phyloP scores from a whole-genome alignment of 805 yeast genomes.

The Blastobotrys parvus region DNA sequence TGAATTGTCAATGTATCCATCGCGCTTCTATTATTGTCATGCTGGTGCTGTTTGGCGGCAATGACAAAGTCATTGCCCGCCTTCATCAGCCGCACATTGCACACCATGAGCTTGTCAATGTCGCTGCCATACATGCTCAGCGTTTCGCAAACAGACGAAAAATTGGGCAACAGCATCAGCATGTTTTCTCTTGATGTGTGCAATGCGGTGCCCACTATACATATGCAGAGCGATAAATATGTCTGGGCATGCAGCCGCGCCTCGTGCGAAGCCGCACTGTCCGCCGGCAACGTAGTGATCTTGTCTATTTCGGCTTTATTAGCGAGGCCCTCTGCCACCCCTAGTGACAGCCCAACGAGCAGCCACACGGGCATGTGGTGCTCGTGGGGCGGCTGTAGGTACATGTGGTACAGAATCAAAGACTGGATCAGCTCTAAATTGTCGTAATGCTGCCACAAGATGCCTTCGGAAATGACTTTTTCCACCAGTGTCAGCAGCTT shows the following conservation, averaged over 20 bases:
- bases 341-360: constrained; percentile 13
- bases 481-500: constrained; percentile 11
- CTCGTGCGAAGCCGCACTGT: background rate
- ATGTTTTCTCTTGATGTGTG: constrained; percentile 9
- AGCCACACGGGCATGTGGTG: constrained; percentile 14
- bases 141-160: constrained; percentile 6
- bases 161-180: constrained; percentile 8
- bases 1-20: background rate
- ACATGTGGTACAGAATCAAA: constrained; percentile 5
- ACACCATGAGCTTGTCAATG: background rate
- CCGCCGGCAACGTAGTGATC: background rate
- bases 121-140: background rate
- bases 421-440: constrained; percentile 7
- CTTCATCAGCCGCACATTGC: background rate
- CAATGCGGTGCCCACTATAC: constrained; percentile 16
- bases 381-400: constrained; percentile 11
- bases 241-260: background rate
- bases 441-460: background rate
- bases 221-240: constrained; percentile 7
- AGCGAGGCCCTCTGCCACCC: constrained; percentile 8
- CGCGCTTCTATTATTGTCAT: background rate
- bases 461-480: constrained; percentile 8
- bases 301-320: constrained; percentile 7
- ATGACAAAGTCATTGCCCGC: background rate
- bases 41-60: too few relatives aligned